Percentiles rank a stretch among this genome's conserved stretches.
Conservation (phyloP, 345 rosid genomes). For the Noccaea caerulescens region DNA sequence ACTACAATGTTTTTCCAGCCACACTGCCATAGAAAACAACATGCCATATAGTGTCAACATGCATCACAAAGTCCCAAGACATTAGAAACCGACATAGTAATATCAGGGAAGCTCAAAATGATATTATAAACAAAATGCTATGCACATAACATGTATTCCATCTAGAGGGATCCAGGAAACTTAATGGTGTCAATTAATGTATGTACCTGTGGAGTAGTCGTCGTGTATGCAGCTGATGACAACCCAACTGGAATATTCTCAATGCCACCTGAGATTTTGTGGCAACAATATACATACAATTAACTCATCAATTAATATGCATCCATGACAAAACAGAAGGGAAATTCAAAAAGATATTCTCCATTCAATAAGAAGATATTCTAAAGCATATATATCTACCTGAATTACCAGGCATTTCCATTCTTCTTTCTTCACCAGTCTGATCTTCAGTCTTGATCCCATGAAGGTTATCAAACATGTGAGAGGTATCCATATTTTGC, state of each 20-base stretch:
- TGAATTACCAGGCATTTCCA: constrained; percentile 56
- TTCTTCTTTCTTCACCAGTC: constrained; percentile 67
- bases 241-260: constrained; percentile 62
- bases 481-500: constrained; percentile 55
- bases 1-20: constrained; percentile 57
- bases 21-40: constrained; percentile 49
- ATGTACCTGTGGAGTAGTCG: constrained; percentile 55
- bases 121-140: neutral
- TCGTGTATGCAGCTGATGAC: constrained; percentile 52
- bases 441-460: constrained; percentile 43
- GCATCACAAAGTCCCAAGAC: constrained; percentile 24
- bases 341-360: neutral
- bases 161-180: neutral
- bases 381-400: constrained; percentile 42
- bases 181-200: neutral
- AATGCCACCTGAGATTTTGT: constrained; percentile 45
- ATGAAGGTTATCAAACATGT: constrained; percentile 50
- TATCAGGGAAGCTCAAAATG: neutral
- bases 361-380: constrained; percentile 33
- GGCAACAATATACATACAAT: neutral
- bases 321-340: neutral
- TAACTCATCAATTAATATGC: neutral
- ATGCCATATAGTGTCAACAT: neutral
- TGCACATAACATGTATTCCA: neutral
- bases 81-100: neutral